These are phyloP conservation scores for Flaveria brownii DNA, from an alignment of 129 eudicot genomes.

Conservation along the genomic window DNA sequence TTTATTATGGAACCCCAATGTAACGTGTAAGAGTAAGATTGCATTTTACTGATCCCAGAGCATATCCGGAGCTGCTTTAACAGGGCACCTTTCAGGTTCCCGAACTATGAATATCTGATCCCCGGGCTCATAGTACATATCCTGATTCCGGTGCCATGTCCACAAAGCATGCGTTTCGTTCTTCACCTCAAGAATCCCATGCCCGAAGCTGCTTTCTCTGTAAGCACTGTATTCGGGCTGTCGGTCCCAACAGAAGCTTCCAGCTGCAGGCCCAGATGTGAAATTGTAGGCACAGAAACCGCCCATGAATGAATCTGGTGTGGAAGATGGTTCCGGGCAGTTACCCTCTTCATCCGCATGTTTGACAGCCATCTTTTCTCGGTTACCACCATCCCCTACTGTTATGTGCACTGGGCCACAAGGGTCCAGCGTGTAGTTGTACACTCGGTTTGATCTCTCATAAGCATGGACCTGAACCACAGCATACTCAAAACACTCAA, in stretches of 20 bases:
- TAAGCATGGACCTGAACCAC: slow-evolving; percentile 83
- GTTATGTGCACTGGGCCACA: slow-evolving; percentile 85
- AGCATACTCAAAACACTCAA: neutral
- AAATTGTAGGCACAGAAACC: slow-evolving; percentile 87
- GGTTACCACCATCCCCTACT: slow-evolving; percentile 88
- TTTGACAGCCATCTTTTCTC: slow-evolving; percentile 81
- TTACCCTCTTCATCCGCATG: slow-evolving; percentile 88
- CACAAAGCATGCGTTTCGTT: slow-evolving; percentile 82
- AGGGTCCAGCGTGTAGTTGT: slow-evolving; percentile 75
- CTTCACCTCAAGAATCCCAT: slow-evolving; percentile 91
- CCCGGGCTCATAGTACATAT: slow-evolving; percentile 60
- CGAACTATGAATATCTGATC: slow-evolving; percentile 83
- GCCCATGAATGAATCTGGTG: slow-evolving; percentile 78
- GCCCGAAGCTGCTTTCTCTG: slow-evolving; percentile 95
- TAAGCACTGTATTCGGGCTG: slow-evolving; percentile 95
- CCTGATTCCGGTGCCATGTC: slow-evolving; percentile 96
- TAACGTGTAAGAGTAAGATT: no score
- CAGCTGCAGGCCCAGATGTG: slow-evolving; percentile 84
- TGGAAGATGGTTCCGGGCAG: slow-evolving; percentile 87
- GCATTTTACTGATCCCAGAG: slow-evolving; percentile 23
- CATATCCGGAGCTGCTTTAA: slow-evolving; percentile 26
- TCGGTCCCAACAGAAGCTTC: slow-evolving; percentile 85
- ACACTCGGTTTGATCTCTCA: slow-evolving; percentile 88
- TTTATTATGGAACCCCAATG: no score
- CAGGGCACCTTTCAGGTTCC: slow-evolving; percentile 66